These are phyloP conservation scores for Colletotrichum liaoningense DNA, from an alignment of 2,329 filamentous ascomycete genomes.

Conservation along the genomic window DNA sequence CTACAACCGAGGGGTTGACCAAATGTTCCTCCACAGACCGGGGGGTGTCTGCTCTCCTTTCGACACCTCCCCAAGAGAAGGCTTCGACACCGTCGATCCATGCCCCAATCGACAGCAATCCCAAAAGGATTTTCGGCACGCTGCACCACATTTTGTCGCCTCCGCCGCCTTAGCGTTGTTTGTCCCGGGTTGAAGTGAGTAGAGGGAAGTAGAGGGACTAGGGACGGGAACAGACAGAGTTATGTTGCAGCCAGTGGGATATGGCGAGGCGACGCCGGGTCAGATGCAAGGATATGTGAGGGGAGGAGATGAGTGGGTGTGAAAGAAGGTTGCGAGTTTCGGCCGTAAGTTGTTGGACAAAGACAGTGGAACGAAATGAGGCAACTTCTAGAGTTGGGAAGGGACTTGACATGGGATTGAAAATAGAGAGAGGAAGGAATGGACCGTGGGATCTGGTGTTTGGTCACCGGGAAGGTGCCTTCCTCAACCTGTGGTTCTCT, in stretches of 20 bases:
- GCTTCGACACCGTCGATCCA: background rate
- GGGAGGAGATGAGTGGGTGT: background rate
- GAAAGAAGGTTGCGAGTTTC: too few relatives aligned
- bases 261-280: background rate
- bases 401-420: background rate
- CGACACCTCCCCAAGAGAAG: conserved; percentile 21
- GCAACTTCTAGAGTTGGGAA: background rate
- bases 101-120: background rate
- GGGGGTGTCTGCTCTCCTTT: conserved; percentile 13
- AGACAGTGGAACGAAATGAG: background rate
- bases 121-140: background rate
- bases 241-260: background rate
- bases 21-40: background rate
- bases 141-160: background rate
- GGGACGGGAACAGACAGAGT: background rate
- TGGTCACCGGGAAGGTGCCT: background rate
- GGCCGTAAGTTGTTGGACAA: background rate
- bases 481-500: background rate
- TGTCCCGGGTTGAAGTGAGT: background rate
- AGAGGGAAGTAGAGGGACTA: background rate
- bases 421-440: too few relatives aligned
- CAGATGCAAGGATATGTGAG: background rate
- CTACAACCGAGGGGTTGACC: background rate
- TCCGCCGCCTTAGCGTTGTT: background rate
- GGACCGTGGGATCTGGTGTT: background rate